phyloP scores from a whole-genome alignment of 2,329 filamentous ascomycete species.

The Dactylonectria estremocensis region DNA sequence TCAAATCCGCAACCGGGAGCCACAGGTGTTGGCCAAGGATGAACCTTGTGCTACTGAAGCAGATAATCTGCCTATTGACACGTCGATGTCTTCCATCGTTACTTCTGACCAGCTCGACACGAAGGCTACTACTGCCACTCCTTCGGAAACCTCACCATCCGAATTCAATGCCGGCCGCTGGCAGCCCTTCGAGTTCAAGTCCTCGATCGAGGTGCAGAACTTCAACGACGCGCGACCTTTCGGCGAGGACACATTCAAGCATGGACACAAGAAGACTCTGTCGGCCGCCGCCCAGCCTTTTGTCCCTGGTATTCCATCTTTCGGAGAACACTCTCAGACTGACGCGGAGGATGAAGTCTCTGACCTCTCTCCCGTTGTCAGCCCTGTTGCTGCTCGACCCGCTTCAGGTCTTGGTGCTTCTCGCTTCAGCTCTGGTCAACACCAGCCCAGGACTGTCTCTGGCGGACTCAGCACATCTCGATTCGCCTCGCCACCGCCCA shows the following conservation, averaged over 20 bases:
- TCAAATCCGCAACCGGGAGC: slow-evolving; percentile 30
- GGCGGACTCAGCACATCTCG: slow-evolving; percentile 62
- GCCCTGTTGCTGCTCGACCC: slow-evolving; percentile 40
- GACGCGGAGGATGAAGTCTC: slow-evolving; percentile 40
- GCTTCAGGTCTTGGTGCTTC: slow-evolving; percentile 40
- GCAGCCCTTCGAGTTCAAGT: slow-evolving; percentile 74
- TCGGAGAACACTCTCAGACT: slow-evolving; percentile 42
- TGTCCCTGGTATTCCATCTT: slow-evolving; percentile 60
- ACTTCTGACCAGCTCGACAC: slow-evolving; percentile 69
- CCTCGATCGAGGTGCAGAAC: slow-evolving; percentile 61
- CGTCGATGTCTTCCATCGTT: slow-evolving; percentile 68
- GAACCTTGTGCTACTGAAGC: slow-evolving; percentile 54
- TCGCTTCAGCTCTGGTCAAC: slow-evolving; percentile 41
- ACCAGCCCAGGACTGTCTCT: slow-evolving; percentile 51
- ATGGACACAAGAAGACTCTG: slow-evolving; percentile 64
- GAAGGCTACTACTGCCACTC: slow-evolving; percentile 66
- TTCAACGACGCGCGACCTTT: slow-evolving; percentile 69
- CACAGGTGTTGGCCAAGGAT: slow-evolving; percentile 42
- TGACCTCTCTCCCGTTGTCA: slow-evolving; percentile 41
- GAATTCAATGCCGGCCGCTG: slow-evolving; percentile 61
- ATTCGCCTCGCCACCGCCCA: slow-evolving; percentile 63
- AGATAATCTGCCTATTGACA: slow-evolving; percentile 63
- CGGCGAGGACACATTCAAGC: slow-evolving; percentile 60
- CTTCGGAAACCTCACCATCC: slow-evolving; percentile 67
- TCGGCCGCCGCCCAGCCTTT: slow-evolving; percentile 83